A percentile compares a stretch with the other conserved stretches of the same genome.
Conservation (phyloP, 73 alveolate species). For the Blepharisma stoltei region DNA sequence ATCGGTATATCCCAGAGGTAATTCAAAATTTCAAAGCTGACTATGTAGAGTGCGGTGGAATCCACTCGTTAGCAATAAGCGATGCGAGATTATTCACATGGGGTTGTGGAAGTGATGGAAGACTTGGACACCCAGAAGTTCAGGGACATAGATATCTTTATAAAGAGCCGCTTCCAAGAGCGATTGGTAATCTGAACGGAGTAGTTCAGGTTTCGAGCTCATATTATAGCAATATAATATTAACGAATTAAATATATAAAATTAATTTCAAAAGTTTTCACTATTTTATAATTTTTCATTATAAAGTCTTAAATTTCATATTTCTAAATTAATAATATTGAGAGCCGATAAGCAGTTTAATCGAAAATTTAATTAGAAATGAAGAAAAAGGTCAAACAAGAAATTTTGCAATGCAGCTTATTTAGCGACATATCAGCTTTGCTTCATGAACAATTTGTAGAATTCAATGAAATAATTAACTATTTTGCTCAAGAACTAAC, state of each 20-base stretch:
- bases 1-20: slow-evolving; percentile 31
- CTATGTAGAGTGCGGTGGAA: slow-evolving; percentile 59
- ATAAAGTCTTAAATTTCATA: no score
- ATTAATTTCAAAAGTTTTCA: no score
- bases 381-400: no score
- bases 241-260: neutral
- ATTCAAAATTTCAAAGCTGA: slow-evolving; percentile 32
- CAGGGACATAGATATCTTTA: slow-evolving; percentile 59
- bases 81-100: slow-evolving; percentile 53
- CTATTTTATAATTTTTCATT: no score
- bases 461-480: no score
- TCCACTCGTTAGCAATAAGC: slow-evolving; percentile 48
- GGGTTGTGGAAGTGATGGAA: slow-evolving; percentile 87
- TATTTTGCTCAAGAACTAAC: no score
- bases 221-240: neutral
- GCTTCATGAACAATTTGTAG: no score
- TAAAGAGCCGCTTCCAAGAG: slow-evolving; percentile 63
- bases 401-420: no score
- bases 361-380: no score
- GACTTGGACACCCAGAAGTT: slow-evolving; percentile 72
- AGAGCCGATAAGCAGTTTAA: no score
- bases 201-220: slow-evolving; percentile 6
- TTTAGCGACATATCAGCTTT: no score
- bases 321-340: no score
- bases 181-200: slow-evolving; percentile 32